Evolutionary conservation across 768 basidiomycete species (phyloP).

Genomic region (Termitomyces sp.): DNA sequence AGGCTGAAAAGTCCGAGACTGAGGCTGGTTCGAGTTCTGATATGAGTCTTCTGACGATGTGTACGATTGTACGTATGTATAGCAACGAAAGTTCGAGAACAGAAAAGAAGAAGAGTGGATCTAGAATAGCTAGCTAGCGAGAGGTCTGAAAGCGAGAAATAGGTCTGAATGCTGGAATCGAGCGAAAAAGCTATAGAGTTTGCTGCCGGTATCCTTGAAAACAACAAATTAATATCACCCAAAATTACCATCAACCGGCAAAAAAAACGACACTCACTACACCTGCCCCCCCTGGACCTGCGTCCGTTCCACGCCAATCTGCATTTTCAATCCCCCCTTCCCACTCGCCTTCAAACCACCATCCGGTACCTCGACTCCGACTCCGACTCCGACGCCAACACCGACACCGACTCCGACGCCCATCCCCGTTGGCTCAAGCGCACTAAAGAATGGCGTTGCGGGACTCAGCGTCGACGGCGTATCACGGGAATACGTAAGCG

Average conservation of each 20-base stretch:
- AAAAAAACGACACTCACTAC: not conserved
- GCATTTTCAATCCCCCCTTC: not conserved
- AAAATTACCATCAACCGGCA: not conserved
- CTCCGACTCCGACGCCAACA: not conserved
- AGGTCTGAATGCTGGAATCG: not conserved
- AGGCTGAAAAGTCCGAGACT: not conserved
- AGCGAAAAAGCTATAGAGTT: not conserved
- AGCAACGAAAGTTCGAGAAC: not conserved
- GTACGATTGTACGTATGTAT: not conserved
- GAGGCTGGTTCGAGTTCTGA: not conserved
- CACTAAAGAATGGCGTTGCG: conserved; percentile 65
- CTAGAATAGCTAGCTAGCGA: not conserved
- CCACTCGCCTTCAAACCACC: not conserved
- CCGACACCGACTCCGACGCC: not conserved
- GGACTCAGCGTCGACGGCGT: conserved; percentile 65
- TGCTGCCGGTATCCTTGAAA: not conserved
- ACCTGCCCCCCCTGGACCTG: not conserved
- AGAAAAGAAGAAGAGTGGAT: not conserved
- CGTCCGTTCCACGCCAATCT: not conserved
- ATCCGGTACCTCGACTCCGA: not conserved
- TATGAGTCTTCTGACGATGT: not conserved
- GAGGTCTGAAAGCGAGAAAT: not conserved
- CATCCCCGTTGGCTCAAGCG: conserved; percentile 46
- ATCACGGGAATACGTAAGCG: conserved; percentile 60
- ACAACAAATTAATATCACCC: not conserved